Evolutionary conservation across 1,284 basidiomycete genomes (phyloP).

Genomic region (Leccinum pachyderme): DNA sequence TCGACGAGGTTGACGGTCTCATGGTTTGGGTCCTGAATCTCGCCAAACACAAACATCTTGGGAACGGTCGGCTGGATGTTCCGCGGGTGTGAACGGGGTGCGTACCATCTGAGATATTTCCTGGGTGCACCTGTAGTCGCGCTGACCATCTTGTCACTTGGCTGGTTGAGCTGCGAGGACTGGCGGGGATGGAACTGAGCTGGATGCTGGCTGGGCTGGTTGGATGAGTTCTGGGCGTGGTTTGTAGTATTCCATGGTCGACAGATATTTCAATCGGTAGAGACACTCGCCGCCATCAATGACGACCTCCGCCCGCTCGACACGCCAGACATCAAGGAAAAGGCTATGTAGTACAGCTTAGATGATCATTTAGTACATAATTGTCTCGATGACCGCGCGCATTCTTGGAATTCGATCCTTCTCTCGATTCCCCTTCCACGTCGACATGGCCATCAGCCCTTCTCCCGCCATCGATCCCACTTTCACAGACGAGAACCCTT

Average conservation of each 20-base stretch:
- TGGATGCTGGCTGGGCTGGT: constrained; percentile 13
- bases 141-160: constrained; percentile 29
- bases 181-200: constrained; percentile 25
- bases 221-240: constrained; percentile 26
- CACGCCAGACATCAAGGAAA: constrained; percentile 82
- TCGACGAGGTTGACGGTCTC: constrained; percentile 93
- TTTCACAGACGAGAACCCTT: constrained; percentile 19
- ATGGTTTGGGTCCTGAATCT: constrained; percentile 85
- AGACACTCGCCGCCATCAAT: constrained; percentile 71
- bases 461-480: constrained; percentile 14
- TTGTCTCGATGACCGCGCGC: too few relatives aligned
- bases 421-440: background rate
- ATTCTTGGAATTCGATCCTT: background rate
- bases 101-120: constrained; percentile 69
- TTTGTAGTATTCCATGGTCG: constrained; percentile 31
- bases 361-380: background rate
- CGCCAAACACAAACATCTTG: constrained; percentile 98
- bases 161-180: background rate
- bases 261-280: constrained; percentile 41
- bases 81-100: background rate
- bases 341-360: too few relatives aligned
- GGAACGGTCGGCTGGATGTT: background rate
- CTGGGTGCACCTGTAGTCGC: constrained; percentile 67
- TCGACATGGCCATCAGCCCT: constrained; percentile 13
- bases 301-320: constrained; percentile 61